Percentiles rank a stretch among this genome's conserved stretches.
Conservation (phyloP, 345 rosid species). For the Gossypium australe region DNA sequence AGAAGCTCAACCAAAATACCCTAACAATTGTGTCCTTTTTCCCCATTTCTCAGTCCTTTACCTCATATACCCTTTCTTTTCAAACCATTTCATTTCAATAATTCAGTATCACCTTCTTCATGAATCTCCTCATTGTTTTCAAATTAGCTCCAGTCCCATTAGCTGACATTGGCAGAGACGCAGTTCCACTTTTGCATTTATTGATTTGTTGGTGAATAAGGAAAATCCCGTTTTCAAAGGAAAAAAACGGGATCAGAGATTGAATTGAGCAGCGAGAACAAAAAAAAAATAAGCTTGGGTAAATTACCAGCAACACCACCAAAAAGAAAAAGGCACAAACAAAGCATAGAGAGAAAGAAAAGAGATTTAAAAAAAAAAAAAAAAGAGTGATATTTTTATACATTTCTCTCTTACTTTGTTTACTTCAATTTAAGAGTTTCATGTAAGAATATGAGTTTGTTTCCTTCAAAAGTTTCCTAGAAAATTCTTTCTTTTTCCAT, state of each 20-base stretch:
- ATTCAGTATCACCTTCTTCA: neutral
- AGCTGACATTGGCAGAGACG: constrained; percentile 1
- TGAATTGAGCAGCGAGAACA: constrained; percentile 13
- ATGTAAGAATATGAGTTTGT: neutral
- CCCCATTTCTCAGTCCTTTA: no score
- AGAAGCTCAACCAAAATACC: constrained; percentile 30
- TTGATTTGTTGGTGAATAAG: constrained; percentile 46
- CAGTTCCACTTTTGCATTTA: constrained; percentile 18
- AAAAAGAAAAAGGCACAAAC: neutral
- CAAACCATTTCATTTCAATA: neutral
- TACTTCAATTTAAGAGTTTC: neutral
- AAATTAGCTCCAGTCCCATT: neutral
- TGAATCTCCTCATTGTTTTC: constrained; percentile 1
- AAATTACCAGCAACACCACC: neutral
- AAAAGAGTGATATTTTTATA: no score
- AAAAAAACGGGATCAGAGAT: constrained; percentile 14
- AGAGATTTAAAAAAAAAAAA: neutral
- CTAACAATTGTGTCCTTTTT: no score
- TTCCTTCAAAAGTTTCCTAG: no score
- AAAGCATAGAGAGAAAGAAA: neutral
- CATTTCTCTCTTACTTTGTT: neutral
- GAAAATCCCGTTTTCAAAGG: constrained; percentile 24
- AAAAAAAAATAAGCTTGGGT: constrained; percentile 24
- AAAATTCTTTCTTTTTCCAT: neutral
- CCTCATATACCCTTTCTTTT: neutral